Percentiles rank a stretch among this genome's conserved stretches.
Evolutionary conservation across 192 early-diverging fungal genomes (phyloP).

Genomic region (Geosiphon pyriformis): DNA sequence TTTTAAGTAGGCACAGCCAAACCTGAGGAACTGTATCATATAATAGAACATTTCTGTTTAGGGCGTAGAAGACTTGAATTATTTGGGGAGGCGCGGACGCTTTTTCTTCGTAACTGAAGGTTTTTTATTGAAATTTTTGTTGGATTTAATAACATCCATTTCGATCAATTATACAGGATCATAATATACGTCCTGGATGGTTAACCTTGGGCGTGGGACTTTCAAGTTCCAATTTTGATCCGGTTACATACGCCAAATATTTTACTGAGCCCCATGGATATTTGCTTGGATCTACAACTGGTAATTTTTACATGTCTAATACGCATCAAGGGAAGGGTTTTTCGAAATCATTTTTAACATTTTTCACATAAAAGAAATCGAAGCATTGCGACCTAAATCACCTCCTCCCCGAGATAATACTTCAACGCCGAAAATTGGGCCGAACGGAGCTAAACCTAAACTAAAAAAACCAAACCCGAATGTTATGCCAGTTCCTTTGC

Average conservation of each 20-base stretch:
- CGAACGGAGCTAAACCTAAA: slow-evolving; percentile 1
- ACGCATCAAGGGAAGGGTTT: not conserved
- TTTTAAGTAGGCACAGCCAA: slow-evolving; percentile 34
- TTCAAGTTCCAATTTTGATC: slow-evolving; percentile 44
- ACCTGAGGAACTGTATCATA: slow-evolving; percentile 57
- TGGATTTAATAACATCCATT: not conserved
- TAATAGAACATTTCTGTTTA: slow-evolving; percentile 63
- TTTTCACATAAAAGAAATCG: slow-evolving; percentile 41
- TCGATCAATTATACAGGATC: slow-evolving; percentile 26
- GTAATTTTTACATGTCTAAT: slow-evolving; percentile 18
- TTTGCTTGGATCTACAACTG: slow-evolving; percentile 28
- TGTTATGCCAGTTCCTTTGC: not conserved
- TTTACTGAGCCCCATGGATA: slow-evolving; percentile 33
- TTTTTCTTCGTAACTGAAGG: not conserved
- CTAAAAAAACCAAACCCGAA: not conserved
- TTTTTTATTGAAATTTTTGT: not conserved
- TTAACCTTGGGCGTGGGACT: slow-evolving; percentile 48
- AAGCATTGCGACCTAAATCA: slow-evolving; percentile 49
- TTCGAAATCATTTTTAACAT: not conserved
- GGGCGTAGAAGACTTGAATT: slow-evolving; percentile 56
- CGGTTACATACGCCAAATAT: slow-evolving; percentile 28
- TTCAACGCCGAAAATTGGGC: slow-evolving; percentile 7
- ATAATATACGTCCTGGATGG: slow-evolving; percentile 59
- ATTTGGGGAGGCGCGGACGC: slow-evolving; percentile 44
- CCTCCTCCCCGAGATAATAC: slow-evolving; percentile 38